Conservation (phyloP, 345 rosid species). For the Kandelia obovata region DNA sequence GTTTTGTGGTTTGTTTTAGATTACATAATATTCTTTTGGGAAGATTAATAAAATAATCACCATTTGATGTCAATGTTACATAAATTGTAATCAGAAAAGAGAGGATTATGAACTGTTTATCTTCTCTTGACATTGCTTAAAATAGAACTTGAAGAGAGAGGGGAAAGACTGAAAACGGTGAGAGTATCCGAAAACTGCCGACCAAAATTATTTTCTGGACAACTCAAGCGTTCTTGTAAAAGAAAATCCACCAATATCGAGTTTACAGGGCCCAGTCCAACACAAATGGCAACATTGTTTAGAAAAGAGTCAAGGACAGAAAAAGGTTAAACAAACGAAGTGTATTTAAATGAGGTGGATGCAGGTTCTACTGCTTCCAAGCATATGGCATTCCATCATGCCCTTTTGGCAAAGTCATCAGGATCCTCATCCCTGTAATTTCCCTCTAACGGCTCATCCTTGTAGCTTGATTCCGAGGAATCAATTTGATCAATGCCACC, state of each 20-base stretch:
- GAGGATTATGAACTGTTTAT: too few relatives aligned
- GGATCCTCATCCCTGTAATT: conserved; percentile 31
- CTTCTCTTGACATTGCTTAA: too few relatives aligned
- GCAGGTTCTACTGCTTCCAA: conserved; percentile 1
- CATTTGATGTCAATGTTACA: too few relatives aligned
- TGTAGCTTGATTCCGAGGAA: not conserved
- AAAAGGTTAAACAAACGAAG: not conserved
- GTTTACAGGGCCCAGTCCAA: conserved; percentile 14
- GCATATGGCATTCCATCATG: conserved; percentile 29
- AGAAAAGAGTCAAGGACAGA: not conserved
- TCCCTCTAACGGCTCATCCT: conserved; percentile 17
- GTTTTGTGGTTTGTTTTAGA: too few relatives aligned
- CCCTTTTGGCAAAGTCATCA: conserved; percentile 63
- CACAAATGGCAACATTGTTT: not conserved
- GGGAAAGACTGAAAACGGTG: too few relatives aligned
- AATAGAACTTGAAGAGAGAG: too few relatives aligned
- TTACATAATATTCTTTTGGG: too few relatives aligned
- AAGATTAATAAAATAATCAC: too few relatives aligned
- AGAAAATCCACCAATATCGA: not conserved
- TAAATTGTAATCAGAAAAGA: too few relatives aligned
- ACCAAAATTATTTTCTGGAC: conserved; percentile 20
- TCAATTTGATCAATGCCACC: conserved; percentile 25
- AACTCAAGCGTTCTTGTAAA: too few relatives aligned
- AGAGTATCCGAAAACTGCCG: not conserved
- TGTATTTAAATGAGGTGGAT: not conserved